Conservation (phyloP, 257 asterid species). For the Plectranthus barbatus region DNA sequence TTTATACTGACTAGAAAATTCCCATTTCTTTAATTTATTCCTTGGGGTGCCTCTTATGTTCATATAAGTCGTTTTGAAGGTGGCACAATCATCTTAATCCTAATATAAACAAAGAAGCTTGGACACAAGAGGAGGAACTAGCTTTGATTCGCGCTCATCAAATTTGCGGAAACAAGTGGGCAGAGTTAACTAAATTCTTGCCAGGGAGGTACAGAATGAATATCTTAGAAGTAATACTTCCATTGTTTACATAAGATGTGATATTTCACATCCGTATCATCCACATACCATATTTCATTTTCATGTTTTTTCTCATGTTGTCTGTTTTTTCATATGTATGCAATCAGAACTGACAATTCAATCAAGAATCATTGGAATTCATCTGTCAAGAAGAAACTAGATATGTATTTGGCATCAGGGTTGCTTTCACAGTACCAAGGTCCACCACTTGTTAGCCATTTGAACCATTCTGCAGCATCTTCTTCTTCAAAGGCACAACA, state of each 20-base stretch:
- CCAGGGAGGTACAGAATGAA: conserved; percentile 69
- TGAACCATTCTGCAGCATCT: conserved; percentile 39
- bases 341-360: conserved; percentile 84
- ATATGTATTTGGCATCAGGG: conserved; percentile 73
- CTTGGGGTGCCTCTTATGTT: not conserved
- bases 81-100: conserved; percentile 99
- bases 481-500: conserved; percentile 54
- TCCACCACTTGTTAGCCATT: conserved; percentile 33
- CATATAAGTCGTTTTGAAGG: conserved; percentile 32
- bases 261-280: conserved; percentile 11
- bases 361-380: conserved; percentile 94
- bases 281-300: conserved; percentile 6
- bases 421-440: conserved; percentile 63
- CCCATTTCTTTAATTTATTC: not conserved
- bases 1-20: not conserved
- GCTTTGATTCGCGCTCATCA: conserved; percentile 80
- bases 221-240: conserved; percentile 10
- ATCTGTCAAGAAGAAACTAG: conserved; percentile 90
- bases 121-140: conserved; percentile 95
- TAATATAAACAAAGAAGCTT: conserved; percentile 75
- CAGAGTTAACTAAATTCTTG: conserved; percentile 77
- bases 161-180: conserved; percentile 90
- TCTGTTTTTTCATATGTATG: conserved; percentile 16
- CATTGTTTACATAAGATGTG: not conserved
- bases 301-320: conserved; percentile 7